Conservation (phyloP, 139 green algal genomes). For the Picochlorum costavermella region DNA sequence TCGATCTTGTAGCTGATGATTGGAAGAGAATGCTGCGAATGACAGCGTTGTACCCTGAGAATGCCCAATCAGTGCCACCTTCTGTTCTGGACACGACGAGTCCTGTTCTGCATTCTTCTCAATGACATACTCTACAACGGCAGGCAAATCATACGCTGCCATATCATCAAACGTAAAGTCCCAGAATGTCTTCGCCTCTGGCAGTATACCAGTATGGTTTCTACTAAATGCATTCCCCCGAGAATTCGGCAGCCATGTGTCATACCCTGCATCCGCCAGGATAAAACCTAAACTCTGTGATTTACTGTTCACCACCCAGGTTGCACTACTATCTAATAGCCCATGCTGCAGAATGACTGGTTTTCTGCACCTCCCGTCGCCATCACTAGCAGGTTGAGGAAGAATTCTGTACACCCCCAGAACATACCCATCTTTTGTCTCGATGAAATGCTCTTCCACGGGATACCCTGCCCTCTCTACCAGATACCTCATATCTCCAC, state of each 20-base stretch:
- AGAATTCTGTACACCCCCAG: constrained; percentile 77
- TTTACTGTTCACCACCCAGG: constrained; percentile 58
- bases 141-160: constrained; percentile 58
- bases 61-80: constrained; percentile 28
- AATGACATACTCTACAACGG: constrained; percentile 45
- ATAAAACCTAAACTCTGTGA: constrained; percentile 65
- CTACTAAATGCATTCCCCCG: constrained; percentile 47
- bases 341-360: constrained; percentile 71
- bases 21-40: constrained; percentile 42
- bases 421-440: constrained; percentile 76
- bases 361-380: constrained; percentile 6
- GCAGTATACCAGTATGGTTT: constrained; percentile 41
- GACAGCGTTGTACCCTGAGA: constrained; percentile 54
- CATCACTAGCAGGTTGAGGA: not conserved
- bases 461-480: constrained; percentile 35
- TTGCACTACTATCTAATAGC: constrained; percentile 57
- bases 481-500: constrained; percentile 8
- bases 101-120: constrained; percentile 20
- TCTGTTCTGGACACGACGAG: constrained; percentile 14
- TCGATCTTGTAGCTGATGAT: constrained; percentile 23
- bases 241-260: constrained; percentile 30
- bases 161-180: constrained; percentile 51
- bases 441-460: constrained; percentile 57
- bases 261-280: constrained; percentile 54
- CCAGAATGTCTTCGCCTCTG: constrained; percentile 40